Evolutionary conservation across 495 filamentous ascomycete genomes (phyloP), one percentile per base, ranked within the genome.

Genomic region (Corynascus novoguineensis): DNA sequence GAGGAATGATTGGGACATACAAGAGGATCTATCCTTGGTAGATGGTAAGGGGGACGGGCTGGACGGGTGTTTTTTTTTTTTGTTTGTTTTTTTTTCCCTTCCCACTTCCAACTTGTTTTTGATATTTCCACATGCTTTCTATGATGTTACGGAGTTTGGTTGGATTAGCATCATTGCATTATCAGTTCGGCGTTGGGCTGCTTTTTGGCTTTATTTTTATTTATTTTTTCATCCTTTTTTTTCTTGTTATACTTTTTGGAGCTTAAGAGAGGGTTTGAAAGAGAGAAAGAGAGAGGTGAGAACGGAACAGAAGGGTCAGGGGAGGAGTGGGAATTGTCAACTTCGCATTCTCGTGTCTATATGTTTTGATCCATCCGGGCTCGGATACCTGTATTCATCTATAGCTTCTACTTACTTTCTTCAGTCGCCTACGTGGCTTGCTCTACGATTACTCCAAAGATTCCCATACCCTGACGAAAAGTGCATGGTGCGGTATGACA

Each of bases 141-240:
- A 28, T 45, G 34, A 32, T 44, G 25, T 9, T 34, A 53, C 22
- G 25, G 51, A 40, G 35, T 7, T 10, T 28, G 22, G 38, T 17
- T 32, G 51, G 27, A 25, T 44, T 4, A 32, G 38, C 51, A 53
- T 53, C 38, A 44, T 44, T 42, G 51, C 51, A 53, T 53, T 44
- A 17, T 51, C 15, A 17, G 34, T 40, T 0, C 11, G 51, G 51
- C 51, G 51, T 45, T 27, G 34, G 51, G 17, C n/a, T 32, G 38
- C 4, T 22, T 44, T 44, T 45, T 44, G 38, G 38, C 25, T 38
- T 31, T 41, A 19, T 31, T 10, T 31, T 32, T 24, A n/a, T n/a
- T n/a, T n/a, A n/a, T n/a, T n/a, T n/a, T n/a, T n/a, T n/a, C n/a
- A n/a, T n/a, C n/a, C n/a, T n/a, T n/a, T n/a, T n/a, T n/a, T n/a